These are phyloP conservation scores for Rusavskia elegans DNA, from an alignment of 495 filamentous ascomycete species.

Conservation along the genomic window DNA sequence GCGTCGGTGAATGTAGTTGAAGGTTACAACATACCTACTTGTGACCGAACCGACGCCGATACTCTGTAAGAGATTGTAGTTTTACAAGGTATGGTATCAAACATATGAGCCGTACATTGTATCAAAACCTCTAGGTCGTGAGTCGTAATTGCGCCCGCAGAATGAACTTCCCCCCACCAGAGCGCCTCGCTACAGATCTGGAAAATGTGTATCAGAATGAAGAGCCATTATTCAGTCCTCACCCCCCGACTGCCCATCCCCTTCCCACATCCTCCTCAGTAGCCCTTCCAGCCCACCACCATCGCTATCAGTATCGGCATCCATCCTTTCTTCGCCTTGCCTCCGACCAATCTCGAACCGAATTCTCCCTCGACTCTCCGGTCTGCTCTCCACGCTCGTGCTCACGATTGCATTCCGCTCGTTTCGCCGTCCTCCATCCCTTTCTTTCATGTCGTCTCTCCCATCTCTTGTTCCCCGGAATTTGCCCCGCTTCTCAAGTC, in stretches of 20 bases:
- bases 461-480: not conserved
- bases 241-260: not conserved
- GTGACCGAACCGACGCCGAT: no score
- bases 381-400: not conserved
- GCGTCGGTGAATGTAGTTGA: no score
- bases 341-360: slow-evolving; percentile 10
- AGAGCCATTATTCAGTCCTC: not conserved
- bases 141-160: no score
- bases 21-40: no score
- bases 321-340: not conserved
- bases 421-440: not conserved
- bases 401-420: not conserved
- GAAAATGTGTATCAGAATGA: not conserved
- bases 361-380: slow-evolving; percentile 6
- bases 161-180: no score
- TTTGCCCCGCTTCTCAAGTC: not conserved
- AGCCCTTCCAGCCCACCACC: slow-evolving; percentile 8
- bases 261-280: slow-evolving; percentile 12
- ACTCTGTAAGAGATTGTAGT: no score
- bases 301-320: not conserved
- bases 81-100: no score
- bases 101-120: no score
- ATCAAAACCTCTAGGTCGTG: no score
- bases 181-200: no score
- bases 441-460: not conserved